Evolutionary conservation across 148 eudicot species (phyloP).

Genomic region (Beta vulgaris): DNA sequence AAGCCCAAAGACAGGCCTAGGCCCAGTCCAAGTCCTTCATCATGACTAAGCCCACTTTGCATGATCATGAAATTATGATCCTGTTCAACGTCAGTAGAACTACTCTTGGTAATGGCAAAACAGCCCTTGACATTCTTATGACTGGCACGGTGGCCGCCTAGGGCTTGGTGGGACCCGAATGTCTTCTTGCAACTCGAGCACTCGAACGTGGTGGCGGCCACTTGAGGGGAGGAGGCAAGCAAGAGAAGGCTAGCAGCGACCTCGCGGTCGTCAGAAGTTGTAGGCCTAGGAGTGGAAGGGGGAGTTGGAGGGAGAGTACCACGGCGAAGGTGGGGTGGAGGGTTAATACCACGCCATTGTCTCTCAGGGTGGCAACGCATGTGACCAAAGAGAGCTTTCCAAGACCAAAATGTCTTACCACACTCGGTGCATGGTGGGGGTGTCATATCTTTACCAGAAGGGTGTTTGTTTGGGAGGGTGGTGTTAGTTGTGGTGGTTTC

Average conservation of each 20-base stretch:
- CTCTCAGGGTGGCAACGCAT: slow-evolving; percentile 99
- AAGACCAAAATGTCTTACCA: slow-evolving; percentile 78
- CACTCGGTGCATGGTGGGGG: slow-evolving; percentile 80
- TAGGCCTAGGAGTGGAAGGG: not conserved
- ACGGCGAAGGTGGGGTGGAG: slow-evolving; percentile 52
- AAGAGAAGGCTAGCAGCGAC: slow-evolving; percentile 60
- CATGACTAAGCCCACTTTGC: not conserved
- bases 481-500: not conserved
- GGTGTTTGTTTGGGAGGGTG: slow-evolving; percentile 7
- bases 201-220: slow-evolving; percentile 36
- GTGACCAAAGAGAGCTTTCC: slow-evolving; percentile 90
- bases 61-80: not conserved
- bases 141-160: slow-evolving; percentile 91
- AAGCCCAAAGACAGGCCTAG: slow-evolving; percentile 15
- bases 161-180: slow-evolving; percentile 77
- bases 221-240: slow-evolving; percentile 34
- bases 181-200: slow-evolving; percentile 84
- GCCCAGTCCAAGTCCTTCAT: slow-evolving; percentile 2
- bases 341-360: slow-evolving; percentile 93
- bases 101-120: slow-evolving; percentile 39
- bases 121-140: slow-evolving; percentile 93
- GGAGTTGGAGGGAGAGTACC: not conserved
- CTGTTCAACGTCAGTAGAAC: not conserved
- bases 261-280: slow-evolving; percentile 46
- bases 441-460: slow-evolving; percentile 64